A percentile compares a stretch with the other conserved stretches of the same genome.
Evolutionary conservation across 768 basidiomycete species (phyloP).

Genomic region (Podaxis sp.): DNA sequence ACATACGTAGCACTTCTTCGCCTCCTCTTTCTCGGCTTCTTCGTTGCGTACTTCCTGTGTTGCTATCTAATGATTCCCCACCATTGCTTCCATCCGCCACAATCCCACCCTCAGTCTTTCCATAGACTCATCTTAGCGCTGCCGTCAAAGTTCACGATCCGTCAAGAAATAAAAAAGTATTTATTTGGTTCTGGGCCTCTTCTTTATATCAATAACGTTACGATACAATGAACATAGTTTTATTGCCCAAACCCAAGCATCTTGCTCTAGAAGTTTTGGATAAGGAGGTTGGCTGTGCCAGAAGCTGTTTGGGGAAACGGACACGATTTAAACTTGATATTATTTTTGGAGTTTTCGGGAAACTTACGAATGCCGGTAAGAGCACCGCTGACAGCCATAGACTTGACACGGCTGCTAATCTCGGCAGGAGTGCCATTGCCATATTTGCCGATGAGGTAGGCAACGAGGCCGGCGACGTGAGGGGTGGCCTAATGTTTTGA

Average conservation of each 20-base stretch:
- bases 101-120: slow-evolving; percentile 15
- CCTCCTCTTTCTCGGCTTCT: slow-evolving; percentile 15
- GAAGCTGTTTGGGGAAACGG: background rate
- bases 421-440: slow-evolving; percentile 31
- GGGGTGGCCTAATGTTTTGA: slow-evolving; percentile 26
- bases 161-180: slow-evolving; percentile 5
- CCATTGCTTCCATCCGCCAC: slow-evolving; percentile 18
- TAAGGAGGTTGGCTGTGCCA: background rate
- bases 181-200: background rate
- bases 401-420: slow-evolving; percentile 23
- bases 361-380: slow-evolving; percentile 29
- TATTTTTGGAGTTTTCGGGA: background rate
- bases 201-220: slow-evolving; percentile 7
- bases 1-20: slow-evolving; percentile 29
- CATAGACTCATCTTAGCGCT: slow-evolving; percentile 6
- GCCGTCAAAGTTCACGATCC: slow-evolving; percentile 5
- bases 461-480: slow-evolving; percentile 37
- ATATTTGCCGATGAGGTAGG: slow-evolving; percentile 30
- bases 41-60: slow-evolving; percentile 27
- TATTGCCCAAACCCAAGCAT: background rate
- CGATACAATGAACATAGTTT: slow-evolving; percentile 6
- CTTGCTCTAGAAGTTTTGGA: background rate
- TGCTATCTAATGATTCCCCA: slow-evolving; percentile 36
- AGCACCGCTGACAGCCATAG: slow-evolving; percentile 23
- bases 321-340: background rate